These are phyloP conservation scores for Scedosporium minutisporum DNA, from an alignment of 2,329 filamentous ascomycete species.

Conservation along the genomic window DNA sequence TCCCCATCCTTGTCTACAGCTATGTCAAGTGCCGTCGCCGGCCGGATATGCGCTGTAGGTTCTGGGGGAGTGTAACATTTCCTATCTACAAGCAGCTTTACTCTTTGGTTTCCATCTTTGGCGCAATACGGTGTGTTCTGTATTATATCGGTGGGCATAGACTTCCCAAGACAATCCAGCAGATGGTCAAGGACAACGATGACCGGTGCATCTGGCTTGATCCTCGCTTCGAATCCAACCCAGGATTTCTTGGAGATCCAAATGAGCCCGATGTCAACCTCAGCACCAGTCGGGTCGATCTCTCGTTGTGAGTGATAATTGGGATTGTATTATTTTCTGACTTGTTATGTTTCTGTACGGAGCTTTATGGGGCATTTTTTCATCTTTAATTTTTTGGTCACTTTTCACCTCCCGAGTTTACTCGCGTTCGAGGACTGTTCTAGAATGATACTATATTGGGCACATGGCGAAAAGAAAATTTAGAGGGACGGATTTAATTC, in stretches of 20 bases:
- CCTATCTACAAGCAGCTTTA: constrained; percentile 5
- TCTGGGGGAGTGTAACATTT: background rate
- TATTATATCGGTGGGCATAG: constrained; percentile 2
- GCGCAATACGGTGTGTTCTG: background rate
- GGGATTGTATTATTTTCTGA: no score
- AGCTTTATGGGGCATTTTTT: no score
- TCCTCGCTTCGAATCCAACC: background rate
- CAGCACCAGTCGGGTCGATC: background rate
- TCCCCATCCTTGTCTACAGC: constrained; percentile 1
- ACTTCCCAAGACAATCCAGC: background rate
- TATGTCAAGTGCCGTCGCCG: constrained; percentile 2
- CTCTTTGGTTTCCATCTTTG: background rate
- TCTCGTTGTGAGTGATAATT: no score
- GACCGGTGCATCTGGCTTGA: constrained; percentile 4
- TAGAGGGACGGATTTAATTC: no score
- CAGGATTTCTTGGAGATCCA: background rate
- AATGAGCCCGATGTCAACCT: background rate
- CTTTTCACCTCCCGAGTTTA: no score
- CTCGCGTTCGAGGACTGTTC: no score
- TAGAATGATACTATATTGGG: no score
- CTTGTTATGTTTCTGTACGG: no score
- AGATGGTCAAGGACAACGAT: constrained; percentile 3
- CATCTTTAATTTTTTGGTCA: no score
- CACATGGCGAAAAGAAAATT: no score
- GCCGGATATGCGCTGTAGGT: constrained; percentile 1